Base-by-base conservation (phyloP, 2,329 filamentous ascomycete species). In the Talaromyces islandicus region DNA sequence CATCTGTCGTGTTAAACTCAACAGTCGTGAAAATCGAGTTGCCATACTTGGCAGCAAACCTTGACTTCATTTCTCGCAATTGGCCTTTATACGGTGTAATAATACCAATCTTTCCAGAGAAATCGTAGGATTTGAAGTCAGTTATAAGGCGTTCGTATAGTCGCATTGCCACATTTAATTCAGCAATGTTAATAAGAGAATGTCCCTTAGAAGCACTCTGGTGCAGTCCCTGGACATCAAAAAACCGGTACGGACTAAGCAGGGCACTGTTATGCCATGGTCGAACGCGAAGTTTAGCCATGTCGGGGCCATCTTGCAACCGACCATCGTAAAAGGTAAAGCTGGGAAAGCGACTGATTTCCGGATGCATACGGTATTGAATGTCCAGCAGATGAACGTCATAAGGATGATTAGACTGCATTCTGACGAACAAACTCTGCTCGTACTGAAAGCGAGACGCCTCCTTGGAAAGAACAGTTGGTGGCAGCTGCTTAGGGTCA, bases 31-130 rank as follows among this genome's bases (percentile, higher is more conserved):
- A 82, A 65, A 99, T 92, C 0, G 74, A 76, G 3, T 90, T 85
- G 38, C 93, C 92, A 69, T 89, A 97, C 50, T 81, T 81, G 14
- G 82, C 78, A 9, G 81, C 77, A 73, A 99, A 99, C 1, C 87
- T 86, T 53, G 82, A 80, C 64, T 89, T 92, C 61, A 99, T 81
- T 72, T 92, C 88, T 60, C 83, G 85, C 14, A 99, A 79, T 73
- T 99, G 94, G 21, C 91, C 92, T 73, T 97, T 99, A 77, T 99
- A 99, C 0, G 93, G 94, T 0, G 95, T 97, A 71, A 99, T 99
- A 73, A 99, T 93, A 67, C 94, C 94, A 59, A 99, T 89, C 71
- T 96, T 96, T 63, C 89, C 86, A 43, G 82, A 84, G 66, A 94
- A 86, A 67, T 95, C 85, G 63, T 84, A 85, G 3, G 81, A 78